phyloP scores from a whole-genome alignment of 2,329 filamentous ascomycete genomes.

The Rasamsonia emersonii region DNA sequence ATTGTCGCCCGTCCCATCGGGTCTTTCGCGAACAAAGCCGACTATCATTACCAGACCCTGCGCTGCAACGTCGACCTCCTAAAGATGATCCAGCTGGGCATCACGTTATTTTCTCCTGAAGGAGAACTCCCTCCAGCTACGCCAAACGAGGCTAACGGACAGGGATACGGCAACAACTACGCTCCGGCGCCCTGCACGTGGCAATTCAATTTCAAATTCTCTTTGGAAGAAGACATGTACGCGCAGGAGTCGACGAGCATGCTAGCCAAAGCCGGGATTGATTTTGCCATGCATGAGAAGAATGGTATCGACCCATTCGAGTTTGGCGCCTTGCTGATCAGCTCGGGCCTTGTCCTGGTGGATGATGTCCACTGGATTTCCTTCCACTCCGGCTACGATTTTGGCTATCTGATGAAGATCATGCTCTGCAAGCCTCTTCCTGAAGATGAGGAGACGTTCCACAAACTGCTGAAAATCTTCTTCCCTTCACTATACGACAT shows the following conservation, averaged over 20 bases:
- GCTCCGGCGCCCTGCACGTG: conserved; percentile 74
- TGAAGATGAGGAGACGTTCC: conserved; percentile 82
- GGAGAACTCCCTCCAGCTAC: conserved; percentile 76
- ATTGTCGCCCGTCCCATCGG: conserved; percentile 94
- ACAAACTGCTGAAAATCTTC: conserved; percentile 79
- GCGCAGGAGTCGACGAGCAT: conserved; percentile 91
- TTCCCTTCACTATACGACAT: conserved; percentile 94
- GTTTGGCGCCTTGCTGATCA: conserved; percentile 83
- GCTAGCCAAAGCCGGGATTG: conserved; percentile 82
- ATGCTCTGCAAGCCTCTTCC: conserved; percentile 76
- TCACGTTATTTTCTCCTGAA: conserved; percentile 85
- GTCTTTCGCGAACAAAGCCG: conserved; percentile 85
- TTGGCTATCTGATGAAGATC: conserved; percentile 92
- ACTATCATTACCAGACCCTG: conserved; percentile 97
- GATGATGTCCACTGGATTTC: conserved; percentile 92
- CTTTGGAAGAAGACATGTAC: conserved; percentile 93
- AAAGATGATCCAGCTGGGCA: conserved; percentile 93
- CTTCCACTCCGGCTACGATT: conserved; percentile 97
- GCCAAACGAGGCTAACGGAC: conserved; percentile 44
- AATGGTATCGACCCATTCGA: conserved; percentile 85
- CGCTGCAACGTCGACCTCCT: conserved; percentile 95
- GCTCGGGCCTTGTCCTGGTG: conserved; percentile 80
- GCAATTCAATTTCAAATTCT: conserved; percentile 99
- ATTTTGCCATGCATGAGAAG: conserved; percentile 73
- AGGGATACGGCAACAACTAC: conserved; percentile 44